Conservation (phyloP, 371 early-diverging fungal genomes). For the Nematocida parisii region DNA sequence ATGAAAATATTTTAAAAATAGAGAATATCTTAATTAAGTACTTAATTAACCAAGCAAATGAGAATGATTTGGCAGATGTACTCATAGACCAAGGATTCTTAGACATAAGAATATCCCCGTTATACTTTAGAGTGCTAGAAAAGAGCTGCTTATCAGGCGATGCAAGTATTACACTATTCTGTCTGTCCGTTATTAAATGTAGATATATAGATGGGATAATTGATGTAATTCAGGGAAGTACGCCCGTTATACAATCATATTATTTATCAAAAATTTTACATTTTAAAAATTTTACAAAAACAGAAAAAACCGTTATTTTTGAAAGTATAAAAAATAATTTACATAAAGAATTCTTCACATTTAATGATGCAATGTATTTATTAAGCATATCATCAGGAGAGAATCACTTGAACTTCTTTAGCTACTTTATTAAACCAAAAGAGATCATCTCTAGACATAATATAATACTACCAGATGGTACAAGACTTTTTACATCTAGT, state of each 20-base stretch:
- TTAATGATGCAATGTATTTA: conserved; percentile 24
- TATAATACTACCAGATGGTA: neutral
- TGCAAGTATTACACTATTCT: conserved; percentile 22
- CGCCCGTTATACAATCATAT: conserved; percentile 23
- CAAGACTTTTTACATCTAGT: neutral
- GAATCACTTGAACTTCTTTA: conserved; percentile 23
- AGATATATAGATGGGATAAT: no score
- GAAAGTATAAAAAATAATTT: neutral
- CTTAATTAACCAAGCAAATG: conserved; percentile 2
- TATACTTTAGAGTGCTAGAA: conserved; percentile 11
- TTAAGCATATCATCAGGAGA: conserved; percentile 2
- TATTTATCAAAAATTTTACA: conserved; percentile 10
- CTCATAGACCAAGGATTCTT: neutral
- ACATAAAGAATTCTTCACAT: conserved; percentile 29
- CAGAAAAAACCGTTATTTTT: conserved; percentile 23
- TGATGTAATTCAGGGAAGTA: conserved; percentile 1
- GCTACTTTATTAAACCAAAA: conserved; percentile 5
- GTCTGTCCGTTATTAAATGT: neutral
- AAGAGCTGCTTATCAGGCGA: neutral
- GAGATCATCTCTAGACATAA: neutral
- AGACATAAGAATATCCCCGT: neutral
- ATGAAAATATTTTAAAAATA: neutral
- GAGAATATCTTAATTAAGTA: neutral
- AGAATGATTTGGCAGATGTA: neutral
- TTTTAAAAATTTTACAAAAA: neutral